These are phyloP conservation scores for Podaxis carcinomalis DNA, from an alignment of 768 basidiomycete genomes.

Conservation along the genomic window DNA sequence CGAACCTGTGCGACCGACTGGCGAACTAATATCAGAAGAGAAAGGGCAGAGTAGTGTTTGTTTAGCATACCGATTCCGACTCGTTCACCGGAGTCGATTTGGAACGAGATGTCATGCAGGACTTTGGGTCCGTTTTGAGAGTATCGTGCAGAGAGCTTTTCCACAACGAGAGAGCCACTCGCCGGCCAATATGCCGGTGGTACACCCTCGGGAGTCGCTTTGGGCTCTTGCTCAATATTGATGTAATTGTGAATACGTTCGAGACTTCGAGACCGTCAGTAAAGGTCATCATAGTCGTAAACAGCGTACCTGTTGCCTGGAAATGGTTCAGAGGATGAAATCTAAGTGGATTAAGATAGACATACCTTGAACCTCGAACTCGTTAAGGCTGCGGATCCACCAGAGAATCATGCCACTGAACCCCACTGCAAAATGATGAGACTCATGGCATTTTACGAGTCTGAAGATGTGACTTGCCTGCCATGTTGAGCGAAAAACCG, in stretches of 20 bases:
- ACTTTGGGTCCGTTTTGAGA: slow-evolving; percentile 49
- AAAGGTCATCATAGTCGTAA: not conserved
- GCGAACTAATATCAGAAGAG: not conserved
- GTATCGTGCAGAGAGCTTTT: slow-evolving; percentile 53
- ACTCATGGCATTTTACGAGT: not conserved
- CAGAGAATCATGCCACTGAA: slow-evolving; percentile 56
- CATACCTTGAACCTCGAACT: slow-evolving; percentile 37
- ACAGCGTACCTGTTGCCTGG: slow-evolving; percentile 13
- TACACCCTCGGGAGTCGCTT: slow-evolving; percentile 28
- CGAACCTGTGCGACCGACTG: slow-evolving; percentile 39
- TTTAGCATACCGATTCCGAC: slow-evolving; percentile 41
- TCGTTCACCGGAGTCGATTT: slow-evolving; percentile 48
- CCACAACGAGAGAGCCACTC: slow-evolving; percentile 48
- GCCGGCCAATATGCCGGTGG: slow-evolving; percentile 69
- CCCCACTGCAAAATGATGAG: slow-evolving; percentile 26
- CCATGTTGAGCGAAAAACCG: slow-evolving; percentile 54
- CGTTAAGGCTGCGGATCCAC: slow-evolving; percentile 38
- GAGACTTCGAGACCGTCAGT: slow-evolving; percentile 22
- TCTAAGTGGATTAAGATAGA: not conserved
- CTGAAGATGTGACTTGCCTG: slow-evolving; percentile 23
- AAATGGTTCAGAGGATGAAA: not conserved
- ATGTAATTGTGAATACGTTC: slow-evolving; percentile 72
- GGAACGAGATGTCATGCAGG: slow-evolving; percentile 44
- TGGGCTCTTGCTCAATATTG: slow-evolving; percentile 53
- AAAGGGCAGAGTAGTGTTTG: not conserved